Base-by-base conservation (phyloP, 768 basidiomycete species). In the Kockovaella imperatae region DNA sequence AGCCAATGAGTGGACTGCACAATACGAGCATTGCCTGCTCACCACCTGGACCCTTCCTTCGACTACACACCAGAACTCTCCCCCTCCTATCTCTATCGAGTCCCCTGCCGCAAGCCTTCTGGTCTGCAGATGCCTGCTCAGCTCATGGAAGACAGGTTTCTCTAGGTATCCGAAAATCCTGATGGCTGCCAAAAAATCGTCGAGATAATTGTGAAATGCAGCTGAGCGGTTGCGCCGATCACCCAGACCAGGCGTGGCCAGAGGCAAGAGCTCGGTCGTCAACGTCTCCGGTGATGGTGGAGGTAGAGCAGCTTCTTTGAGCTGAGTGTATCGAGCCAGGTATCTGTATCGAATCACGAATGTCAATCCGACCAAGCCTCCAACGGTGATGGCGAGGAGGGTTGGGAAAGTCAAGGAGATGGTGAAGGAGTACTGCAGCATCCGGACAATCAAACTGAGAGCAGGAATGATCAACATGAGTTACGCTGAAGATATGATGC, bases 71-170 rank as follows among this genome's bases (percentile, higher is more conserved):
- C 96, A 97, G 72, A 99, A 99, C 54, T 83, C 89, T 62, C 87
- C 87, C 73, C 56, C 53, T 8, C 60, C 65, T 28, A 63, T 64
- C 47, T 70, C 67, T 24, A 96, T 86, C 42, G 86, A 93, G 60
- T 99, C 95, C 3, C 95, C 93, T 4, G 95, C 95, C 43, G 95
- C 86, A 18, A 99, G 75, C n/a, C 91, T 77, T 53, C 89, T 79
- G 2, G 95, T 99, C 70, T 97, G 93, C 14, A 99, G 74, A 73
- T 99, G 90, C 45, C 95, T 78, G 1, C 90, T 90, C 40, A 99
- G 80, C 74, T 99, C 95, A 62, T 97, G 93, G 67, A 99, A 99
- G 56, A 91, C 95, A 0, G 91, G 91, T 73, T 95, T 96, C 74
- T 99, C 95, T 53, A 90, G 77, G 68, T 97, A 97, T 17, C 95